phyloP scores from a whole-genome alignment of 163 green algal species.

The Volvox carteri region DNA sequence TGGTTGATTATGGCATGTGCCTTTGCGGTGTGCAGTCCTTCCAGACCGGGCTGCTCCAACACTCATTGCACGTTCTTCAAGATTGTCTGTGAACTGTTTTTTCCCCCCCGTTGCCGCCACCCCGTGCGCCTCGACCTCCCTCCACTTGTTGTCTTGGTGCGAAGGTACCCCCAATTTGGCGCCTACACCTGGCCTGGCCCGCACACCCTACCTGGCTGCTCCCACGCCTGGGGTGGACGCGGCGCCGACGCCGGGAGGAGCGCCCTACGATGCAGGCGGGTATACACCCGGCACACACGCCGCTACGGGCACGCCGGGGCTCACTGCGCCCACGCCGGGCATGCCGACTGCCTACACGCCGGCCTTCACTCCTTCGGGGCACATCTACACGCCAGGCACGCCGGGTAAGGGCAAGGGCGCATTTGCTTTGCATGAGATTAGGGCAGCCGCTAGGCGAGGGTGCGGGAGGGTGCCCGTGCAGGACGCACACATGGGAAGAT shows the following conservation, averaged over 20 bases:
- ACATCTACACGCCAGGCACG: slow-evolving; percentile 53
- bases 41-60: too few relatives aligned
- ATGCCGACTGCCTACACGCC: slow-evolving; percentile 29
- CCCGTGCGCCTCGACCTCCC: neutral
- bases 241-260: slow-evolving; percentile 45
- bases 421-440: too few relatives aligned
- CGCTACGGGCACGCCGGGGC: slow-evolving; percentile 66
- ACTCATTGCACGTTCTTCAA: too few relatives aligned
- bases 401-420: slow-evolving; percentile 11
- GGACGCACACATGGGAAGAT: too few relatives aligned
- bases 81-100: too few relatives aligned
- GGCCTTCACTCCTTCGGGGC: slow-evolving; percentile 49
- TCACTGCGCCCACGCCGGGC: slow-evolving; percentile 63
- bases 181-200: slow-evolving; percentile 53
- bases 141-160: neutral
- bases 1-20: too few relatives aligned
- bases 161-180: slow-evolving; percentile 59
- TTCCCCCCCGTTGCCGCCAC: neutral
- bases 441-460: too few relatives aligned
- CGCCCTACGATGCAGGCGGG: slow-evolving; percentile 35
- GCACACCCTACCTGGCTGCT: slow-evolving; percentile 51
- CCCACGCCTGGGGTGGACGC: slow-evolving; percentile 57
- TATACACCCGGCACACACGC: slow-evolving; percentile 72
- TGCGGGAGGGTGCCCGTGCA: neutral
- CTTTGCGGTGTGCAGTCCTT: too few relatives aligned